Percentiles rank a stretch among this genome's conserved stretches.
These are phyloP conservation scores for Lathyrus aphaca DNA, from an alignment of 306 rosid species.

Conservation along the genomic window DNA sequence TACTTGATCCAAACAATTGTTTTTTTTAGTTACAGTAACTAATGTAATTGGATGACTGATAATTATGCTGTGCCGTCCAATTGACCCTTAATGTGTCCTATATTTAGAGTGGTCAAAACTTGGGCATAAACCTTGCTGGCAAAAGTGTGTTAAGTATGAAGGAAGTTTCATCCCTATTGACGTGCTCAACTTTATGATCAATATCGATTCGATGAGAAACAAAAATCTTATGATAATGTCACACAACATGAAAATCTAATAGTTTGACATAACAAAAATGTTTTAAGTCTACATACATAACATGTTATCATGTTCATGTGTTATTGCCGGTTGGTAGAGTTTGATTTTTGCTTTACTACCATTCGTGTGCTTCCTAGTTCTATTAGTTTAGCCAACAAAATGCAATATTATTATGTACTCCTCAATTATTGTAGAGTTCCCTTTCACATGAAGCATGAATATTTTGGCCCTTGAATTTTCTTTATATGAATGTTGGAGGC, in stretches of 20 bases:
- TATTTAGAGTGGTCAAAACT: slow-evolving; percentile 25
- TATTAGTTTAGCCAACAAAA: slow-evolving; percentile 36
- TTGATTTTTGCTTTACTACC: slow-evolving; percentile 27
- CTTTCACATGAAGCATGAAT: slow-evolving; percentile 9
- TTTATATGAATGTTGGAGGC: slow-evolving; percentile 21
- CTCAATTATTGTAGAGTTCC: slow-evolving; percentile 31
- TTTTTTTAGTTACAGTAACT: not conserved
- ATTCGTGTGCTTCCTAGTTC: slow-evolving; percentile 40
- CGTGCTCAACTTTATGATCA: slow-evolving; percentile 10
- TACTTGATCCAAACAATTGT: not conserved
- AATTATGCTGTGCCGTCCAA: slow-evolving; percentile 18
- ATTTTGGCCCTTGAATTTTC: not conserved
- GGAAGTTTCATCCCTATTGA: slow-evolving; percentile 43
- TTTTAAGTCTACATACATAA: not conserved
- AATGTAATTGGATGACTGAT: not conserved
- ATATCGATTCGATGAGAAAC: slow-evolving; percentile 24
- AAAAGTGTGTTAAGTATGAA: slow-evolving; percentile 7
- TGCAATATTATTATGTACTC: not conserved
- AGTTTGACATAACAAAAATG: slow-evolving; percentile 27
- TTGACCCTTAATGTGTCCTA: slow-evolving; percentile 39
- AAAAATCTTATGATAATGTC: slow-evolving; percentile 21
- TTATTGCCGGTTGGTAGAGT: slow-evolving; percentile 46
- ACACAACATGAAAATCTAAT: slow-evolving; percentile 36
- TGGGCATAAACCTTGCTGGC: slow-evolving; percentile 43
- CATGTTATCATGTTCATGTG: slow-evolving; percentile 35